phyloP scores from a whole-genome alignment of 208 protist species.

The Crithidia acanthocephali region DNA sequence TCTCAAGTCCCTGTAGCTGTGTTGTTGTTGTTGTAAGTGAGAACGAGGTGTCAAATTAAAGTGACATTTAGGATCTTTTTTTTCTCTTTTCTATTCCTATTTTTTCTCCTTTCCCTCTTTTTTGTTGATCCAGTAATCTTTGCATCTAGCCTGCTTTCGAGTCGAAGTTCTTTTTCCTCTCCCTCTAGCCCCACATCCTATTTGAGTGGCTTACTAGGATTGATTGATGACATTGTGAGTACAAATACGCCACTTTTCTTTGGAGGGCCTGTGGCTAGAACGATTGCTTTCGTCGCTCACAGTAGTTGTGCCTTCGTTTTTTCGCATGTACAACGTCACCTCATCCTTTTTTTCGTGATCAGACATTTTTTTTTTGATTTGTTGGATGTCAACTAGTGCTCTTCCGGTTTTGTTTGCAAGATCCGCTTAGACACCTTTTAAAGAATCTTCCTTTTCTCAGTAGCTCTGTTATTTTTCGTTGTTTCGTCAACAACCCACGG shows the following conservation, averaged over 20 bases:
- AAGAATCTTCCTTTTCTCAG: conserved; percentile 2
- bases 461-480: background rate
- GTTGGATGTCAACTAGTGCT: conserved; percentile 14
- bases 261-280: background rate
- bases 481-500: background rate
- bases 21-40: background rate
- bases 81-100: conserved; percentile 1
- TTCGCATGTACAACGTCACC: conserved; percentile 19
- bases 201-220: background rate
- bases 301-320: background rate
- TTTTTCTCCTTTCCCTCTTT: background rate
- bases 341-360: background rate
- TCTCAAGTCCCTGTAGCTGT: conserved; percentile 1
- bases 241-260: background rate
- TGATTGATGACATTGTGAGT: conserved; percentile 1
- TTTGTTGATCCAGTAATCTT: conserved; percentile 4
- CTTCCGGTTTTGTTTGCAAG: conserved; percentile 5
- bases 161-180: background rate
- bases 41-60: background rate
- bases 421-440: conserved; percentile 1
- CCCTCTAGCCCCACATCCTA: background rate
- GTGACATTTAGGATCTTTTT: background rate
- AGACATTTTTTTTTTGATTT: conserved; percentile 12
- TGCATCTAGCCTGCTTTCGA: conserved; percentile 11
- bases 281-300: background rate